phyloP scores from a whole-genome alignment of 352 stramenopile genomes.

The Phytopythium mirpurense region DNA sequence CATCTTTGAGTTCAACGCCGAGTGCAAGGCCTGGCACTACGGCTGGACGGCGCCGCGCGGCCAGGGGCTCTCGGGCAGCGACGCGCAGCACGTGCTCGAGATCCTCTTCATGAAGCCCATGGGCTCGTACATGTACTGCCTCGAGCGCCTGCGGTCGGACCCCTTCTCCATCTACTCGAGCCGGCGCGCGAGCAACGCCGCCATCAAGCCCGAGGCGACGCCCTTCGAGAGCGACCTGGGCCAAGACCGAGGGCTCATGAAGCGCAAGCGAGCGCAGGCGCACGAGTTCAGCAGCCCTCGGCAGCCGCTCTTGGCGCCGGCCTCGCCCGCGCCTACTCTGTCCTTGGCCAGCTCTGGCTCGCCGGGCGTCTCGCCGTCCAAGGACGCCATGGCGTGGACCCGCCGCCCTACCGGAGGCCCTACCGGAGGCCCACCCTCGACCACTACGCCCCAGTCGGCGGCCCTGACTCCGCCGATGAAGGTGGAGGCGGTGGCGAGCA shows the following conservation, averaged over 20 bases:
- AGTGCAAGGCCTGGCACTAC: constrained; percentile 89
- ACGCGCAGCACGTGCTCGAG: constrained; percentile 74
- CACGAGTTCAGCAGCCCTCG: constrained; percentile 3
- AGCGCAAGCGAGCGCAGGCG: constrained; percentile 49
- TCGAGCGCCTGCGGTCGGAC: constrained; percentile 72
- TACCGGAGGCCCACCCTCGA: not conserved
- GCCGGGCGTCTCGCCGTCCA: constrained; percentile 34
- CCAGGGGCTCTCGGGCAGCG: constrained; percentile 67
- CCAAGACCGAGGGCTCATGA: constrained; percentile 36
- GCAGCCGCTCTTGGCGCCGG: constrained; percentile 18
- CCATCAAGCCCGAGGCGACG: constrained; percentile 47
- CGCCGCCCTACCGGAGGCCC: constrained; percentile 9
- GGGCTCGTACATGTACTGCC: constrained; percentile 76
- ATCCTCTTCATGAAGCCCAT: constrained; percentile 83
- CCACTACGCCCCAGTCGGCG: constrained; percentile 8
- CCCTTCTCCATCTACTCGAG: constrained; percentile 79
- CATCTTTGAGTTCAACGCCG: constrained; percentile 86
- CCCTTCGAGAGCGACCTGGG: constrained; percentile 40
- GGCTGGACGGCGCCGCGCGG: constrained; percentile 77
- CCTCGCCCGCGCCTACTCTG: constrained; percentile 26
- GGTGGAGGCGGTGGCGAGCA: not conserved
- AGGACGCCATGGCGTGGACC: constrained; percentile 21
- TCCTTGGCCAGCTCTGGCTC: constrained; percentile 23
- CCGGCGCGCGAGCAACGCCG: constrained; percentile 55
- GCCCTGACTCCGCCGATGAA: not conserved